These are phyloP conservation scores for Stagonosporopsis rhizophila DNA, from an alignment of 2,329 filamentous ascomycete genomes.

Conservation along the genomic window DNA sequence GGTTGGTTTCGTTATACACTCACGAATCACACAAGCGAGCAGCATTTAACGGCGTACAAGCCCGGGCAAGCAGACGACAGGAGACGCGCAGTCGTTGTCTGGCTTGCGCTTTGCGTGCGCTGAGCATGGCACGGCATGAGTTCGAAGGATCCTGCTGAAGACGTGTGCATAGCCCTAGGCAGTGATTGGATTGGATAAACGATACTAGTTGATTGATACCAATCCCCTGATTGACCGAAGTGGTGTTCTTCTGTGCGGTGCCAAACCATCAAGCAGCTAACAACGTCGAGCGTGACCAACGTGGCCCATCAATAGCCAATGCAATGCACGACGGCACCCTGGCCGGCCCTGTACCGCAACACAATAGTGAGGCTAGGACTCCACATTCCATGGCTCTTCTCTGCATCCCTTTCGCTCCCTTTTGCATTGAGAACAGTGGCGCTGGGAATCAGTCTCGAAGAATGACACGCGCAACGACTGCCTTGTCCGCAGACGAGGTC, in stretches of 20 bases:
- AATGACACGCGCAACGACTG: constrained; percentile 28
- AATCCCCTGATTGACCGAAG: constrained; percentile 21
- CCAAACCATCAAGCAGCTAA: constrained; percentile 32
- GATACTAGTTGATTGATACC: constrained; percentile 20
- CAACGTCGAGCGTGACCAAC: constrained; percentile 33
- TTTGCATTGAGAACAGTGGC: constrained; percentile 29
- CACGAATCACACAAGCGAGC: constrained; percentile 7
- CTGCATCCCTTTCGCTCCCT: constrained; percentile 36
- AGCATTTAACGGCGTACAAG: constrained; percentile 4
- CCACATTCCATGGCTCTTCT: constrained; percentile 37
- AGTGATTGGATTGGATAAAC: constrained; percentile 30
- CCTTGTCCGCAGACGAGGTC: constrained; percentile 6
- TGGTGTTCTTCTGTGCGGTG: constrained; percentile 24
- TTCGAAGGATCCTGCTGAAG: constrained; percentile 22
- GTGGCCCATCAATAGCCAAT: constrained; percentile 43
- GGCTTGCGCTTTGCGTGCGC: constrained; percentile 13
- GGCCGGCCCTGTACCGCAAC: constrained; percentile 30
- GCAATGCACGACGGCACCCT: constrained; percentile 23
- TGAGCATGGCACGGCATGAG: constrained; percentile 21
- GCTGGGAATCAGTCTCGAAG: constrained; percentile 23
- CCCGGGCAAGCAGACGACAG: constrained; percentile 3
- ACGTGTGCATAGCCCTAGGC: constrained; percentile 6
- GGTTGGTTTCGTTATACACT: constrained; percentile 23
- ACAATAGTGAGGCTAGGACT: constrained; percentile 43
- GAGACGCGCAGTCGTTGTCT: constrained; percentile 17